Evolutionary conservation across 2,329 filamentous ascomycete genomes (phyloP), one percentile per base, ranked within the genome.

Genomic region (Beauveria caledonica): DNA sequence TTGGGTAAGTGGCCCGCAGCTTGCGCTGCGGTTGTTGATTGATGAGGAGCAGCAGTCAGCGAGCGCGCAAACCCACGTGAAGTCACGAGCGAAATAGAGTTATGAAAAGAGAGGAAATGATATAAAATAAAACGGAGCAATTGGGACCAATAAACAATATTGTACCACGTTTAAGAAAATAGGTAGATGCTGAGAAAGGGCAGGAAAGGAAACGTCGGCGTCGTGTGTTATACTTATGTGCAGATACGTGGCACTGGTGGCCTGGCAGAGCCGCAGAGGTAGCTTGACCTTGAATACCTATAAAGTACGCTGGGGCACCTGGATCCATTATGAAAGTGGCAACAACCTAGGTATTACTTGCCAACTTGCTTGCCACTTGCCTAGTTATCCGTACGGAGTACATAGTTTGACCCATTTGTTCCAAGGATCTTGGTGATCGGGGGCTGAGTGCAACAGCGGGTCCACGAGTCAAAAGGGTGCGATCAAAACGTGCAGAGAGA

Each of bases 381-480:
- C n/a, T n/a, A n/a, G 51, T 53, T 10, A 23, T 23, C 23, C 23
- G 23, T 23, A 29, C 27, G 2, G 27, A 29, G 27, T 10, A 29
- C 29, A 5, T 33, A 13, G 13, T 36, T 13, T 55, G 23, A 21
- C 53, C 55, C 55, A 58, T 27, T 58, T 58, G 40, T 50, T 58
- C 44, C 45, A 58, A 50, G 45, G 21, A 52, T 59, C 56, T 52
- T 44, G n/a, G n/a, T 52, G 56, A 59, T 59, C 56, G 36, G 56
- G 27, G 56, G 48, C 56, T 52, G 56, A 58, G 46, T 42, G 21
- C 8, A 42, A 36, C 36, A 3, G 10, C 27, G 8, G 17, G 17
- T 36, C 33, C 33, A 36, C 19, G 19, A 46, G 44, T 46, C 21
- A 13, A 46, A 25, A 46, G 44, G 21, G 10, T 11, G 11, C 21